Evolutionary conservation across 2,329 filamentous ascomycete genomes (phyloP).

Genomic region (Sarocladium brachiariae): DNA sequence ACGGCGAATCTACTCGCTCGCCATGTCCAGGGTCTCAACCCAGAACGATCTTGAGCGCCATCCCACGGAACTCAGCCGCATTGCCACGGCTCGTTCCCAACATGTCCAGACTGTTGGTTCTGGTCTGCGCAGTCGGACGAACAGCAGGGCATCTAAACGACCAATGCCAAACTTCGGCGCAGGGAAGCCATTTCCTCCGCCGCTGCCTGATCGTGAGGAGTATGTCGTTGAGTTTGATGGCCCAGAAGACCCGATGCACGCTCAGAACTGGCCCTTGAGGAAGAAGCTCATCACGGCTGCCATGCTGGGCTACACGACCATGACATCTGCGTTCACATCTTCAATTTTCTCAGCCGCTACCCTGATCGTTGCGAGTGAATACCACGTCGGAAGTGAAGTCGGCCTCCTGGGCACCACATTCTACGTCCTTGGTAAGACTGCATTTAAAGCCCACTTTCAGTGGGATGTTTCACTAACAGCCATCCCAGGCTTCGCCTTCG

Average conservation of each 20-base stretch:
- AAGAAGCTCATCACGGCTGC: slow-evolving; percentile 68
- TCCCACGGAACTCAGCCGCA: slow-evolving; percentile 62
- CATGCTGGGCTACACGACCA: slow-evolving; percentile 67
- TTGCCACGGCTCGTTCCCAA: slow-evolving; percentile 64
- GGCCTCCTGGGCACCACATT: slow-evolving; percentile 59
- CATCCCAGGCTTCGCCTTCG: slow-evolving; percentile 52
- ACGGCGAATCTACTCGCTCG: slow-evolving; percentile 25
- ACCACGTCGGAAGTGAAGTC: slow-evolving; percentile 54
- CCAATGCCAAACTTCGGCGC: slow-evolving; percentile 64
- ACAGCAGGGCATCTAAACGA: slow-evolving; percentile 42
- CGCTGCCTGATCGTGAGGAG: slow-evolving; percentile 61
- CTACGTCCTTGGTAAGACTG: slow-evolving; percentile 49
- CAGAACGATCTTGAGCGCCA: slow-evolving; percentile 62
- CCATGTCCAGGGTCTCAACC: slow-evolving; percentile 57
- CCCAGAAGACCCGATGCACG: slow-evolving; percentile 73
- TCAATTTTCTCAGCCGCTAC: slow-evolving; percentile 69
- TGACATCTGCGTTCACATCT: slow-evolving; percentile 65
- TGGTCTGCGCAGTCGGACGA: slow-evolving; percentile 26
- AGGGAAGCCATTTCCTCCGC: slow-evolving; percentile 68
- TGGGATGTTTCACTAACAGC: not conserved
- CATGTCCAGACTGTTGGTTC: slow-evolving; percentile 66
- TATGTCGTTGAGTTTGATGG: slow-evolving; percentile 85
- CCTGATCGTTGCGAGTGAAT: slow-evolving; percentile 46
- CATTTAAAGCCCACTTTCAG: not conserved
- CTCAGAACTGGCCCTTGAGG: slow-evolving; percentile 75